A percentile compares a stretch with the other conserved stretches of the same genome.
Conservation (phyloP, 148 eudicot species). For the Drosera capensis region DNA sequence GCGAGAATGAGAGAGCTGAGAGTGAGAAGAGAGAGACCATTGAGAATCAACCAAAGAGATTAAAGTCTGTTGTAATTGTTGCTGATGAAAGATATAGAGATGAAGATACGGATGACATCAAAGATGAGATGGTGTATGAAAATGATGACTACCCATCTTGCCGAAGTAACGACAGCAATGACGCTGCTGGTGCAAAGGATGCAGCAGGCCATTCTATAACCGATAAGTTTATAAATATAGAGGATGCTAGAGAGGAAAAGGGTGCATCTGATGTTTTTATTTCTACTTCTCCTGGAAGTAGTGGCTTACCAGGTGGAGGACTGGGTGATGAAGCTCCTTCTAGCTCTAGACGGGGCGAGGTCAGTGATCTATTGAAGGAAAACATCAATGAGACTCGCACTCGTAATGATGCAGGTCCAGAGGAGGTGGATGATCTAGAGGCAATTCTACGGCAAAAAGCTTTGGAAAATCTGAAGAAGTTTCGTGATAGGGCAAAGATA, state of each 20-base stretch:
- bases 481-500: constrained; percentile 23
- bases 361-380: constrained; percentile 7
- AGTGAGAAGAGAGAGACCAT: constrained; percentile 15
- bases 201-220: constrained; percentile 12
- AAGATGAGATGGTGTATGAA: constrained; percentile 62
- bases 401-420: constrained; percentile 12
- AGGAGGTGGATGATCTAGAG: constrained; percentile 42
- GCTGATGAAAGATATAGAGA: constrained; percentile 18
- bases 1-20: constrained; percentile 10
- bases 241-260: constrained; percentile 14
- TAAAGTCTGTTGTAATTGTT: constrained; percentile 60
- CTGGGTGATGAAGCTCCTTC: neutral
- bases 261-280: constrained; percentile 16
- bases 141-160: constrained; percentile 49
- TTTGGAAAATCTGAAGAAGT: constrained; percentile 68
- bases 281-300: constrained; percentile 7
- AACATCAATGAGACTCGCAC: constrained; percentile 12
- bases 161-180: constrained; percentile 58
- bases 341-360: constrained; percentile 2
- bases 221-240: constrained; percentile 10
- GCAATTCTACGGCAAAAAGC: constrained; percentile 60
- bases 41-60: constrained; percentile 33
- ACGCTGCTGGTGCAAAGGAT: constrained; percentile 25
- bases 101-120: constrained; percentile 23
- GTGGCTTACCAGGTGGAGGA: neutral